Evolutionary conservation across 2,329 filamentous ascomycete genomes (phyloP).

Genomic region (Talaromyces sp.): DNA sequence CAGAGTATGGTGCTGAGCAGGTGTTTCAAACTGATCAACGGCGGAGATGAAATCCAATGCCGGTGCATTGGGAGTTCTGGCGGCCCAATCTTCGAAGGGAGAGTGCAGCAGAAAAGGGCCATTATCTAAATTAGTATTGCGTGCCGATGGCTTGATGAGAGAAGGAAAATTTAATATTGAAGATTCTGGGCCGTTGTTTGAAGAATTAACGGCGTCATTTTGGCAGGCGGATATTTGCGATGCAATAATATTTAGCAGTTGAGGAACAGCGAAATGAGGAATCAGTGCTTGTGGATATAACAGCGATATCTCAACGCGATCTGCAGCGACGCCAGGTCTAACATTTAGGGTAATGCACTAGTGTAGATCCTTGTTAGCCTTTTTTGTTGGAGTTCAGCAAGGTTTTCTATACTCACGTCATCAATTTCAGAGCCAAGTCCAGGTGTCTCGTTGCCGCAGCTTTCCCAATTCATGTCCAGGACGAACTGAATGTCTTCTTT

Average conservation of each 20-base stretch:
- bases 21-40: slow-evolving; percentile 13
- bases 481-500: background rate
- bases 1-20: slow-evolving; percentile 19
- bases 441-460: background rate
- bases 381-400: background rate
- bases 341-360: background rate
- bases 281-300: background rate
- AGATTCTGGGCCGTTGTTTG: slow-evolving; percentile 14
- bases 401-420: background rate
- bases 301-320: background rate
- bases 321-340: background rate
- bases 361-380: background rate
- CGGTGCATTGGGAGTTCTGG: slow-evolving; percentile 16
- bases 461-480: background rate
- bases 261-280: background rate
- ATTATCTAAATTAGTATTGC: slow-evolving; percentile 1
- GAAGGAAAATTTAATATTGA: slow-evolving; percentile 24
- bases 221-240: slow-evolving; percentile 13
- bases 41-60: slow-evolving; percentile 25
- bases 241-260: background rate
- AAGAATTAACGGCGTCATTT: slow-evolving; percentile 16
- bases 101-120: slow-evolving; percentile 18
- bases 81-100: slow-evolving; percentile 23
- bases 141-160: slow-evolving; percentile 18
- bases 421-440: background rate